Conservation (phyloP, 768 basidiomycete genomes). For the Leccinum boreale region DNA sequence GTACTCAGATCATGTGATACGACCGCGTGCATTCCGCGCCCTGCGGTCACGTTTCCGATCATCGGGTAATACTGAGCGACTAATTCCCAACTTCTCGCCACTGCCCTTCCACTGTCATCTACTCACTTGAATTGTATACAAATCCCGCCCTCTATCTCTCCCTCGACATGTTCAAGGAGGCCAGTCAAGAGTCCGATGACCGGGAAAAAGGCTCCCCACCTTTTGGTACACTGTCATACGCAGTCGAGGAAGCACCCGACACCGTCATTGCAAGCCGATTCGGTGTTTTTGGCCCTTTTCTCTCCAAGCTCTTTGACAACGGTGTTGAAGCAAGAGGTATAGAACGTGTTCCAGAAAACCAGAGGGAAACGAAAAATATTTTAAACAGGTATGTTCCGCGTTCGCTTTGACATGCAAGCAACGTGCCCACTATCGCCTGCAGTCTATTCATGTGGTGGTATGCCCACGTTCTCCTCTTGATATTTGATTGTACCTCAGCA, state of each 20-base stretch:
- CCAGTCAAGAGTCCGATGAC: slow-evolving; percentile 7
- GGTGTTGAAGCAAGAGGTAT: slow-evolving; percentile 56
- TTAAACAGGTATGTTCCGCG: slow-evolving; percentile 32
- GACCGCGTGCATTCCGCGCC: background rate
- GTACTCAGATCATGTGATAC: no score
- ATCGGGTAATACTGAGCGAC: background rate
- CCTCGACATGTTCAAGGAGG: slow-evolving; percentile 7
- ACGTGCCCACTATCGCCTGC: background rate
- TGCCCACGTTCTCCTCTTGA: background rate
- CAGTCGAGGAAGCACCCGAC: slow-evolving; percentile 27
- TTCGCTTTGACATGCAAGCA: background rate
- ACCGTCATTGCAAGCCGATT: slow-evolving; percentile 29
- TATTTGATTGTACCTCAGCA: background rate
- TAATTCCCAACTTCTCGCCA: no score
- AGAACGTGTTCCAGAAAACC: slow-evolving; percentile 50
- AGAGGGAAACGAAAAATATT: slow-evolving; percentile 41
- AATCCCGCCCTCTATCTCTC: background rate
- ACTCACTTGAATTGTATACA: no score
- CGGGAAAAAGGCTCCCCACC: slow-evolving; percentile 14
- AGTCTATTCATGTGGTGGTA: slow-evolving; percentile 48
- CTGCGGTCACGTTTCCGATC: background rate
- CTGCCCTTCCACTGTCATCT: background rate
- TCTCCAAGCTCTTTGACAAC: slow-evolving; percentile 40
- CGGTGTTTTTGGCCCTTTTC: slow-evolving; percentile 27
- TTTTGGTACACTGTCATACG: background rate